Percentiles rank a stretch among this genome's conserved stretches.
Evolutionary conservation across 1,284 basidiomycete species (phyloP).

Genomic region (Tilletia indica): DNA sequence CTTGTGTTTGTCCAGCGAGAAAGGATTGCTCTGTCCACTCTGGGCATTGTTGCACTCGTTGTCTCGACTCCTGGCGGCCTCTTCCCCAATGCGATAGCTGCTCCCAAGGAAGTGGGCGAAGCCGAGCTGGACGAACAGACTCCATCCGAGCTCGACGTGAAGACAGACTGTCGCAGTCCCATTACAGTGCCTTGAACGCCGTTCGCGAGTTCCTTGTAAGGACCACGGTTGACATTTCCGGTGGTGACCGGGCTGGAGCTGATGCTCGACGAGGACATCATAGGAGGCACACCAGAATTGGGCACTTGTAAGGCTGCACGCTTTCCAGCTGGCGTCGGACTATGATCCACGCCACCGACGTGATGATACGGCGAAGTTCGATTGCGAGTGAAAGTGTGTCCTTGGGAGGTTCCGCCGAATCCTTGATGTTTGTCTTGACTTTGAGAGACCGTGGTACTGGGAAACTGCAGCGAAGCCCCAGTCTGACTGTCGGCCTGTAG

Average conservation of each 20-base stretch:
- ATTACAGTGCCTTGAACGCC: background rate
- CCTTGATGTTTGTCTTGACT: background rate
- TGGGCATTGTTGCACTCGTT: background rate
- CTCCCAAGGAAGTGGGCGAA: background rate
- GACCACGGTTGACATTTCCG: background rate
- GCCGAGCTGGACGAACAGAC: background rate
- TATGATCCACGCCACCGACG: slow-evolving; percentile 7
- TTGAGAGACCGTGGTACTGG: no score
- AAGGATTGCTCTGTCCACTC: slow-evolving; percentile 32
- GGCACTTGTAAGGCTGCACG: background rate
- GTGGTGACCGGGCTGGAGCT: background rate
- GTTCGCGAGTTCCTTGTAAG: background rate
- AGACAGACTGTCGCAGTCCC: background rate
- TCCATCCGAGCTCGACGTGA: background rate
- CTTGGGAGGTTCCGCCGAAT: background rate
- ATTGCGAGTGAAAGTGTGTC: background rate
- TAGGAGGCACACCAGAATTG: background rate
- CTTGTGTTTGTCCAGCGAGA: slow-evolving; percentile 48
- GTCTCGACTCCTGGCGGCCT: background rate
- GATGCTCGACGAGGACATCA: slow-evolving; percentile 1
- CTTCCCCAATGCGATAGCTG: background rate
- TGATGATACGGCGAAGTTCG: slow-evolving; percentile 7
- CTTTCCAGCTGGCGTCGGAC: background rate
- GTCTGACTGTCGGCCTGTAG: no score
- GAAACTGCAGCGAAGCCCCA: no score